Conservation (phyloP, 495 filamentous ascomycete species). For the Hapsidospora chrysogenum region DNA sequence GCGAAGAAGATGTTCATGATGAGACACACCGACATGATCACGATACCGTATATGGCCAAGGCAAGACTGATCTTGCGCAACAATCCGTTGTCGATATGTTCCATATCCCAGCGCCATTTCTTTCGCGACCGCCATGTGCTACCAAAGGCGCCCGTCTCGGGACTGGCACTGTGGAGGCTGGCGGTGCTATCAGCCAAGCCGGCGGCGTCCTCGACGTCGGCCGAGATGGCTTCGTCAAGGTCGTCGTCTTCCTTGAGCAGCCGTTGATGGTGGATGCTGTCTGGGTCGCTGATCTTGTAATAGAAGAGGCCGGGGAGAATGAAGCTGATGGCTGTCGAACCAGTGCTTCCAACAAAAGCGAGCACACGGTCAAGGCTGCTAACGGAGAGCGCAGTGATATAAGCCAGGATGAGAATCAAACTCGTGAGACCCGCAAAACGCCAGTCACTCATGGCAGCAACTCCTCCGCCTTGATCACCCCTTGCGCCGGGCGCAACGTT, state of each 20-base stretch:
- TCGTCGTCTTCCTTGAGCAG: slow-evolving; percentile 83
- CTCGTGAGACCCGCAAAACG: slow-evolving; percentile 86
- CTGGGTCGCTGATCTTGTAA: slow-evolving; percentile 87
- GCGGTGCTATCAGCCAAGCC: slow-evolving; percentile 28
- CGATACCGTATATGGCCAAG: slow-evolving; percentile 63
- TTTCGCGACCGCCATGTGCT: slow-evolving; percentile 17
- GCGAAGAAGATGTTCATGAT: slow-evolving; percentile 50
- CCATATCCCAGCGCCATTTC: slow-evolving; percentile 29
- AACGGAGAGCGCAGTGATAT: slow-evolving; percentile 78
- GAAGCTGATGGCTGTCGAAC: slow-evolving; percentile 87
- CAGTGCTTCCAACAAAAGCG: slow-evolving; percentile 89
- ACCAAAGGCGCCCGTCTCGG: slow-evolving; percentile 8
- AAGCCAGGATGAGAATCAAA: slow-evolving; percentile 65
- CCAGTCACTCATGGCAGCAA: slow-evolving; percentile 53
- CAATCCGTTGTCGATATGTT: slow-evolving; percentile 32
- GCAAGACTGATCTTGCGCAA: slow-evolving; percentile 57
- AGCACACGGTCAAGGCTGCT: slow-evolving; percentile 77
- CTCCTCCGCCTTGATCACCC: slow-evolving; percentile 23
- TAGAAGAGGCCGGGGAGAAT: slow-evolving; percentile 94
- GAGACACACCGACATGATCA: slow-evolving; percentile 84
- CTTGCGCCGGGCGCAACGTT: slow-evolving; percentile 11
- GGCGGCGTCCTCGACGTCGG: slow-evolving; percentile 29
- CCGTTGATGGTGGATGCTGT: slow-evolving; percentile 66
- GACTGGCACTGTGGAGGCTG: slow-evolving; percentile 25
- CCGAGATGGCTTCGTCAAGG: slow-evolving; percentile 22